Base-by-base conservation (phyloP, 768 basidiomycete species). In the Galerina marginata region DNA sequence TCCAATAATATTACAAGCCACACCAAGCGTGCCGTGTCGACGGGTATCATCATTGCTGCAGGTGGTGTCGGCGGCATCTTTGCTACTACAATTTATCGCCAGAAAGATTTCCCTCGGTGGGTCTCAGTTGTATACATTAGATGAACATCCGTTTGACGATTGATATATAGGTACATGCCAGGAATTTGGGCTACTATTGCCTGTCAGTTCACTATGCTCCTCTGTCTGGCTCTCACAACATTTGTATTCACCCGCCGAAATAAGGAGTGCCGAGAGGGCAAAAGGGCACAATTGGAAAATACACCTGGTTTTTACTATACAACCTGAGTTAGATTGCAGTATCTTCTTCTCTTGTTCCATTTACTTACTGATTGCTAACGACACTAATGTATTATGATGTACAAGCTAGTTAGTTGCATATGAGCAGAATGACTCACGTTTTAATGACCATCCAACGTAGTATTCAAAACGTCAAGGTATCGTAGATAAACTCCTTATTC, bases 41-140 rank as follows among this genome's bases (percentile, higher is more conserved):
- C 74, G 4, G 77, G 71, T 0, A 60, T 74, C 10, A 75, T 75
- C 42, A 68, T 76, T 29, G 64, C 71, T 2, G 72, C 75, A 46
- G 78, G 75, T 15, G 78, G 78, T 26, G 66, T 79, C 33, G 77
- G 77, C 16, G 78, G 78, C n/a, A 74, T 79, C 55, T 70, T 80
- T 33, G 77, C 77, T 15, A 77, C 75, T 2, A 74, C 71, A n/a
- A 76, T 77, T 54, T 79, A 71, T 59, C 73, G 77, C 3, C 69
- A 77, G 52, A 43, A 75, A 46, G 77, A 80, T 51, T 72, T 71
- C 54, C 77, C 65, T n/a, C 54, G 47, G 59, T 64, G 6, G 11
- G 20, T 11, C 45, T 16, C 45, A 25, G 45, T 46, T 25, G n/a
- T 20, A 46, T 20, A 46, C 45, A 25, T 15, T 25, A 46, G 16